phyloP scores from a whole-genome alignment of 805 yeast species.

The Zygoascus ofunaensis region DNA sequence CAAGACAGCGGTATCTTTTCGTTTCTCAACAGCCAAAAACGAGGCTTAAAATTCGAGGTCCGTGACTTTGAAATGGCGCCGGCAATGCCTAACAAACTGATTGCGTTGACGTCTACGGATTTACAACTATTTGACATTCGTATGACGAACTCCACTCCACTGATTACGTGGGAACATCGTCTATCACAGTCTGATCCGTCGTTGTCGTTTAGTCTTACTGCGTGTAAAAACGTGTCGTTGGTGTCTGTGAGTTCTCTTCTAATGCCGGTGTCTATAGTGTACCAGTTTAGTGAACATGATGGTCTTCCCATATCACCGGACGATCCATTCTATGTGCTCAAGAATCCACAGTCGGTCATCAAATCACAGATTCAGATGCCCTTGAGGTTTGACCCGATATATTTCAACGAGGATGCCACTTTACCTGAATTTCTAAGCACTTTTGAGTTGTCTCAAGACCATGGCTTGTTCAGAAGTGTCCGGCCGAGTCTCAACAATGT shows the following conservation, averaged over 20 bases:
- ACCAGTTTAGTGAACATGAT: constrained; percentile 29
- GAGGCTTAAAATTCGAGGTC: constrained; percentile 3
- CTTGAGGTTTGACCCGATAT: neutral
- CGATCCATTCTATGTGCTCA: constrained; percentile 29
- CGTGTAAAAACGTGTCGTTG: constrained; percentile 17
- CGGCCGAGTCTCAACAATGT: constrained; percentile 7
- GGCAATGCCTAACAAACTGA: constrained; percentile 30
- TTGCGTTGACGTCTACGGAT: constrained; percentile 60
- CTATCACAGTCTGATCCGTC: constrained; percentile 48
- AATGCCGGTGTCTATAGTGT: constrained; percentile 28
- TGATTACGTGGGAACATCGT: constrained; percentile 68
- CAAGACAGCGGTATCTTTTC: neutral
- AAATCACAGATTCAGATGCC: constrained; percentile 8
- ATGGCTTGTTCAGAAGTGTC: constrained; percentile 7
- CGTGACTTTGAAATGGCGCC: constrained; percentile 5
- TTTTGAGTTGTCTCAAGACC: constrained; percentile 6
- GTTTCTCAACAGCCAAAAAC: neutral
- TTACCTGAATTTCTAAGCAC: constrained; percentile 6
- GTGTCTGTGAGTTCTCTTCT: constrained; percentile 26
- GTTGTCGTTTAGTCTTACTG: constrained; percentile 32
- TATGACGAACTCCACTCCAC: constrained; percentile 32
- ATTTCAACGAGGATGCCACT: neutral
- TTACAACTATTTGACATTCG: constrained; percentile 41
- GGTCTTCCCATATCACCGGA: constrained; percentile 32
- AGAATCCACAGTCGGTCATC: constrained; percentile 1